Percentiles rank a stretch among this genome's conserved stretches.
Evolutionary conservation across 2,329 filamentous ascomycete genomes (phyloP).

Genomic region (Hymenoscyphus fructigenus): DNA sequence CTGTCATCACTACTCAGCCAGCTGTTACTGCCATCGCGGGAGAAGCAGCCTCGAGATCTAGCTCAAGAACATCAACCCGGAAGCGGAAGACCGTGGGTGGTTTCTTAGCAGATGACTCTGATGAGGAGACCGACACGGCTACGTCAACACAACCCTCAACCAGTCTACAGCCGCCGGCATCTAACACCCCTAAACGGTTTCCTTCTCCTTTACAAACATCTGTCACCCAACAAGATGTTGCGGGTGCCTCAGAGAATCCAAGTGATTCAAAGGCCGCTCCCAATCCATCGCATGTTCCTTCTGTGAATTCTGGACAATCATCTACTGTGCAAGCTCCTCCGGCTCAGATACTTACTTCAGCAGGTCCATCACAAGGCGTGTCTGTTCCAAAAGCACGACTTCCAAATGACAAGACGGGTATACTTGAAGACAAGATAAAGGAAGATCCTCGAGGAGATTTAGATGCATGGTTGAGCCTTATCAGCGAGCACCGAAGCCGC

Average conservation of each 20-base stretch:
- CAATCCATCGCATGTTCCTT: constrained; percentile 26
- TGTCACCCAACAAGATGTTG: constrained; percentile 30
- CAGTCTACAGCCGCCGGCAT: constrained; percentile 29
- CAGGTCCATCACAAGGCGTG: constrained; percentile 26
- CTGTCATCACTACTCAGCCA: constrained; percentile 32
- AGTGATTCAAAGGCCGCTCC: constrained; percentile 30
- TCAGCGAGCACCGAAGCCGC: constrained; percentile 78
- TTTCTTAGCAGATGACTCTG: constrained; percentile 39
- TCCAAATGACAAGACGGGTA: constrained; percentile 38
- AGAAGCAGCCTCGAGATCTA: constrained; percentile 34
- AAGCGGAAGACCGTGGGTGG: constrained; percentile 38
- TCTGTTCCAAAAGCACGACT: constrained; percentile 37
- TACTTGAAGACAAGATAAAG: constrained; percentile 82
- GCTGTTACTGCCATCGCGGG: constrained; percentile 29
- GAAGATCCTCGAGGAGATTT: constrained; percentile 92
- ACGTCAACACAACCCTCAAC: constrained; percentile 25
- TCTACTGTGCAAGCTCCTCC: constrained; percentile 25
- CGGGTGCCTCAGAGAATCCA: constrained; percentile 31
- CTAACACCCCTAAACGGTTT: constrained; percentile 32
- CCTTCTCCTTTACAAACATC: constrained; percentile 35
- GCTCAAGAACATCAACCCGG: constrained; percentile 35
- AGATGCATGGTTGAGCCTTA: constrained; percentile 86
- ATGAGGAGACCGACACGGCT: constrained; percentile 36
- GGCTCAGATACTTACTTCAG: constrained; percentile 31
- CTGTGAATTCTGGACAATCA: constrained; percentile 30